phyloP scores from a whole-genome alignment of 2,329 filamentous ascomycete genomes.

The Scytalidium sp. region DNA sequence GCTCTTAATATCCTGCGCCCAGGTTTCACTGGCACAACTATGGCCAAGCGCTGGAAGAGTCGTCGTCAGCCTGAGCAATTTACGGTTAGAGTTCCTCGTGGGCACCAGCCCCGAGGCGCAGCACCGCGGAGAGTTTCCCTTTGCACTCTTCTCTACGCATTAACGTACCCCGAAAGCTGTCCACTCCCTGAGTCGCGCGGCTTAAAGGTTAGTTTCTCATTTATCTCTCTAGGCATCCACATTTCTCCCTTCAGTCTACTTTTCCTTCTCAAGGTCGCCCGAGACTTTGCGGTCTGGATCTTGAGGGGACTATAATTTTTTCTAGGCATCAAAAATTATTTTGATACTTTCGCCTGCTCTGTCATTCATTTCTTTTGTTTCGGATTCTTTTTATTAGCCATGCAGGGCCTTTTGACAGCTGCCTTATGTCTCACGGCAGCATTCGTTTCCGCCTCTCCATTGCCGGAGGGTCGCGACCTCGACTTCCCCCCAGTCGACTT shows the following conservation, averaged over 20 bases:
- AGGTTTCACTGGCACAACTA: not conserved
- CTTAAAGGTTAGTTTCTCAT: not conserved
- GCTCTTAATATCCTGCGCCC: not conserved
- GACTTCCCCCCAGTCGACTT: slow-evolving; percentile 5
- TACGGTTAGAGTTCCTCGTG: not conserved
- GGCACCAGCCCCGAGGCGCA: not conserved
- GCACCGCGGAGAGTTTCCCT: not conserved
- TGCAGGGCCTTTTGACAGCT: slow-evolving; percentile 28
- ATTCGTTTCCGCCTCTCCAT: slow-evolving; percentile 19
- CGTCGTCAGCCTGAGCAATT: not conserved
- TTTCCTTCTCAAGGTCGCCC: not conserved
- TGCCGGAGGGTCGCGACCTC: slow-evolving; percentile 13
- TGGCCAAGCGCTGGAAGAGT: not conserved
- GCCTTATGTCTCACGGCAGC: slow-evolving; percentile 24
- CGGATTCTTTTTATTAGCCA: slow-evolving; percentile 13
- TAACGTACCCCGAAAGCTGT: not conserved
- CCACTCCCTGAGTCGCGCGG: not conserved
- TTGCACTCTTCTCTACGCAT: not conserved
- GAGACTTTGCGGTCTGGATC: not conserved
- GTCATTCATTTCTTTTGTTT: not conserved
- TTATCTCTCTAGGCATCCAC: slow-evolving; percentile 1
- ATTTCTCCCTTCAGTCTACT: not conserved
- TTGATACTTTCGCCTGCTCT: not conserved
- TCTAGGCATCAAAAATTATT: not conserved
- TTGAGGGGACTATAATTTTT: not conserved